Conservation (phyloP, 352 stramenopile genomes). For the Thraustochytrium sp. region DNA sequence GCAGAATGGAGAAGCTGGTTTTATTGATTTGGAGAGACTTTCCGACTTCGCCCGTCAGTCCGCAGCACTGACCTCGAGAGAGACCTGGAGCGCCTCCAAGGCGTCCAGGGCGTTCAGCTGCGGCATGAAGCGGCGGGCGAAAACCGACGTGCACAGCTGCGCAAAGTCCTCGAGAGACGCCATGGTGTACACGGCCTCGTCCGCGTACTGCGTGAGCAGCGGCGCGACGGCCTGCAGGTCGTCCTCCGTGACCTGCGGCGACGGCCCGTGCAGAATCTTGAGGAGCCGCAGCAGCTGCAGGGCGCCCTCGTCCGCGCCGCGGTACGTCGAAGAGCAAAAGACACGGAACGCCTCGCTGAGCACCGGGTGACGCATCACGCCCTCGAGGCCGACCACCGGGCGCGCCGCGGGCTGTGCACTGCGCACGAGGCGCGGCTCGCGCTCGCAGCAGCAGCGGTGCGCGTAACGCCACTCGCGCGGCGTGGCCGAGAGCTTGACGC, state of each 20-base stretch:
- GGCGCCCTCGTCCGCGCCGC: background rate
- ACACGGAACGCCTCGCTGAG: background rate
- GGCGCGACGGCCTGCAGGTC: background rate
- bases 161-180: background rate
- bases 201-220: background rate
- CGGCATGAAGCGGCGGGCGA: background rate
- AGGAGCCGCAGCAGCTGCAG: background rate
- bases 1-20: too few relatives aligned
- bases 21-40: too few relatives aligned
- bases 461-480: constrained; percentile 11
- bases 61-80: too few relatives aligned
- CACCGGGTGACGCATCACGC: background rate
- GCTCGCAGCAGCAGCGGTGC: background rate
- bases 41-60: too few relatives aligned
- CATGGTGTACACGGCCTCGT: background rate
- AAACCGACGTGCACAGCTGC: background rate
- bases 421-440: too few relatives aligned
- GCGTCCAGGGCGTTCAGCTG: background rate
- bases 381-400: background rate
- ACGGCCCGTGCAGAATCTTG: background rate
- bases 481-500: background rate
- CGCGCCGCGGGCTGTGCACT: too few relatives aligned
- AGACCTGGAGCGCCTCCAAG: too few relatives aligned
- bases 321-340: background rate
- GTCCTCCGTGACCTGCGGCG: background rate